Evolutionary conservation across 139 green algal genomes (phyloP), one percentile per base, ranked within the genome.

Genomic region (Limnomonas spitsbergensis): DNA sequence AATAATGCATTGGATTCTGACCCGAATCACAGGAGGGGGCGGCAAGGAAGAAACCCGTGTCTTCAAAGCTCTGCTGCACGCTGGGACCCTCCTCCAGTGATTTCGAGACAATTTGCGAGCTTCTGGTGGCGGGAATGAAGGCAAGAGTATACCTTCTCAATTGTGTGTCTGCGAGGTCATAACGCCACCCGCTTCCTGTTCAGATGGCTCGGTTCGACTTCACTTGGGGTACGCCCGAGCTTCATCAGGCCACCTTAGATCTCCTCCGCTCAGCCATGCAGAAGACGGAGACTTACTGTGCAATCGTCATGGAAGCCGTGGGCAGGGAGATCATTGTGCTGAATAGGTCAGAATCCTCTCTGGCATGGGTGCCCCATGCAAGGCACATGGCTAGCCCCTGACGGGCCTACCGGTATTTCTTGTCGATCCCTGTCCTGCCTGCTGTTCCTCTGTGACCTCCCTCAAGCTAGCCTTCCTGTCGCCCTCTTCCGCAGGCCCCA

Each of bases 231-330:
- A 80, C 68, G n/a, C 81, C 89, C 76, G 86, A 90, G 38, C 92
- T 90, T 73, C 91, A 97, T 77, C 87, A 88, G 35, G 67, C 84
- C 42, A 89, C 87, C 0, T 75, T 96, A 32, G 54, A 87, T 20
- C 96, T 97, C 72, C 79, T 97, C 35, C 71, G 81, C 1, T 52
- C 73, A 26, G 93, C 93, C 2, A 88, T 93, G 83, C 66, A 76
- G 35, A 76, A 78, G 35, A 95, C 92, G 0, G 76, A 86, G 36
- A 78, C 53, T 32, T 80, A 96, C 69, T 95, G 93, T 82, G 91
- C 88, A 53, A 89, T 95, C 2, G 91, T 94, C 71, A 40, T 97
- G 36, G 92, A 97, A 82, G 95, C 91, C 0, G 69, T 85, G 38
- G 93, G 93, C 31, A 85, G 85, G 4, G 89, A 94, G 61, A 87